Base-by-base conservation (phyloP, 148 eudicot genomes). In the Rhododendron kiyosumense region DNA sequence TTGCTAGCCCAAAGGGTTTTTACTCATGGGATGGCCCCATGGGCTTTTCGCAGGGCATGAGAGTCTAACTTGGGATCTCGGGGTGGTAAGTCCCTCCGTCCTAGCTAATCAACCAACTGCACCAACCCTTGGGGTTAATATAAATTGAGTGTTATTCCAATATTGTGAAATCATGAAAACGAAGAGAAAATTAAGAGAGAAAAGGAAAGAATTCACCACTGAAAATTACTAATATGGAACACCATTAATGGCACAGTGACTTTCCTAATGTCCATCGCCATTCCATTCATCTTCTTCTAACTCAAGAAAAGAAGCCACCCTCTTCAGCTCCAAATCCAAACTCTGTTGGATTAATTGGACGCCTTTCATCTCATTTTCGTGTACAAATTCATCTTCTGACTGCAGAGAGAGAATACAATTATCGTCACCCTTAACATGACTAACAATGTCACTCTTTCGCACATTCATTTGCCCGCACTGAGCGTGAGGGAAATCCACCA, bases 261-360 rank as follows among this genome's bases (percentile, higher is more conserved):
- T 63, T 59, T 4, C 24, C 28, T 22, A 6, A 63, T 22, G 10
- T 24, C 69, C 69, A 63, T n/a, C 49, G 2, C 49, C 49, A 46
- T 28, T 71, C 76, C 36, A 30, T 69, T 69, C 75, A 71, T 30
- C 76, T 30, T 71, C 76, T 30, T 30, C 76, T 14, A 71, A 71
- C 38, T 30, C 76, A 38, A 71, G 76, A 71, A 71, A 71, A 71
- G 76, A 71, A 71, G 76, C 76, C 76, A 71, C 36, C 76, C 76
- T 71, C 76, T 14, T 71, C 76, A 71, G 38, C 36, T 67, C 74
- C 34, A 67, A 10, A 67, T 67, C 34, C 15, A 67, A 67, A 11
- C 34, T 67, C 34, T 15, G 34, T 67, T 71, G 65, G 65, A 59
- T 59, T 59, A 36, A 36, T 36, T 20, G n/a, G 8, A 26, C 34